Evolutionary conservation across 331 rosid species (phyloP).

Genomic region (Quercus phellos): DNA sequence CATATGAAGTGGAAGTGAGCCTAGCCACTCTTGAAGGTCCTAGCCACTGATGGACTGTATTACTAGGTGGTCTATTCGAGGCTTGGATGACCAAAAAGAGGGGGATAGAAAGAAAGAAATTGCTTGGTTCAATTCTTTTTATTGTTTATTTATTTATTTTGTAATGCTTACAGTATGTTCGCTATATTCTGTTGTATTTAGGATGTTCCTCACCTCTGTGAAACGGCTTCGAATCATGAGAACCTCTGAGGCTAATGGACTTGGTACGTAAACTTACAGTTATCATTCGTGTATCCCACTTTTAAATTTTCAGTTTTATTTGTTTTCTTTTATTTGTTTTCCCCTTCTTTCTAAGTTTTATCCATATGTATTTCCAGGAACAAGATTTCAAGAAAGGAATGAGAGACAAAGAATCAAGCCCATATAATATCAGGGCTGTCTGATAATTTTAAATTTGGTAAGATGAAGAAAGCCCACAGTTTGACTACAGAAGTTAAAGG

Average conservation of each 20-base stretch:
- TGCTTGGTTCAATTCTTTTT: neutral
- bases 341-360: neutral
- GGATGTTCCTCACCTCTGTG: slow-evolving; percentile 67
- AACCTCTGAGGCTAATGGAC: slow-evolving; percentile 68
- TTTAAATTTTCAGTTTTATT: neutral
- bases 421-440: slow-evolving; percentile 20
- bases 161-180: neutral
- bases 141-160: neutral
- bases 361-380: slow-evolving; percentile 30
- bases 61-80: neutral
- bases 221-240: slow-evolving; percentile 74
- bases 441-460: neutral
- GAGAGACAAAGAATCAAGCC: slow-evolving; percentile 49
- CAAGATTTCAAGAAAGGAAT: slow-evolving; percentile 49
- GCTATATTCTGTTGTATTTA: slow-evolving; percentile 11
- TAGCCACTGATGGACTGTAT: neutral
- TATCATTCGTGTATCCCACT: neutral
- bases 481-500: slow-evolving; percentile 32
- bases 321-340: neutral
- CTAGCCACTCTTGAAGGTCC: neutral
- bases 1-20: neutral
- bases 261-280: slow-evolving; percentile 32
- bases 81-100: neutral
- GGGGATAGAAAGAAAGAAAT: neutral
- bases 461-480: slow-evolving; percentile 34